Base-by-base conservation (phyloP, 176 grass and related monocot species). In the Poa pratensis region DNA sequence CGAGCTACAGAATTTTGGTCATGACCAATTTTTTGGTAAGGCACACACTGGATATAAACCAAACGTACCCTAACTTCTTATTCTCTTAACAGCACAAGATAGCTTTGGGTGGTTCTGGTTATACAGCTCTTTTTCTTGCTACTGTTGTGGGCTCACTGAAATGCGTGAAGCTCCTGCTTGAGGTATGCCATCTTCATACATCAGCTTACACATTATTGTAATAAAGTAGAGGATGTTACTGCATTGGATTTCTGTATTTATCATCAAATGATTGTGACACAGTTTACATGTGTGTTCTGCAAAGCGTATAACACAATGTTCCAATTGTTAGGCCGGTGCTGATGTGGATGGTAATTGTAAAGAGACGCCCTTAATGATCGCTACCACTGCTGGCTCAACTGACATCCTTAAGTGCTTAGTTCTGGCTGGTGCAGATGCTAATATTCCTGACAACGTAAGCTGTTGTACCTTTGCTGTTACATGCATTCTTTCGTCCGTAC, bases 351-450 rank as follows among this genome's bases (percentile, higher is more conserved):
- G 60, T 60, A 55, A n/a, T 87, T 55, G 46, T 77, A 75, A 45
- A 42, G 35, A 54, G 76, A 70, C 42, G 57, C 74, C 83, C 9
- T 78, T 85, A 69, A 42, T 77, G 13, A 39, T 57, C 6, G 74
- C 83, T 68, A 22, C 74, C 53, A 20, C 17, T 23, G 39, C 37
- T 63, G 86, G 86, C 32, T 76, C 75, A 67, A 82, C 79, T 82
- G 71, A 87, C 37, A 67, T 82, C 50, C 13, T 87, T 15, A 68
- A 87, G 58, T 77, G 42, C 34, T 87, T 87, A 69, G 60, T 78
- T 55, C 34, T 69, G 23, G 83, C 74, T 78, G 74, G 74, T 58
- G 83, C 74, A 78, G 79, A 87, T 73, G 71, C 86, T 76, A 87
- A 82, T 87, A 60, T 77, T 76, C 34, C 20, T 30, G 72, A 75